Evolutionary conservation across 495 filamentous ascomycete genomes (phyloP).

Genomic region (Aspergillus ellipticus): DNA sequence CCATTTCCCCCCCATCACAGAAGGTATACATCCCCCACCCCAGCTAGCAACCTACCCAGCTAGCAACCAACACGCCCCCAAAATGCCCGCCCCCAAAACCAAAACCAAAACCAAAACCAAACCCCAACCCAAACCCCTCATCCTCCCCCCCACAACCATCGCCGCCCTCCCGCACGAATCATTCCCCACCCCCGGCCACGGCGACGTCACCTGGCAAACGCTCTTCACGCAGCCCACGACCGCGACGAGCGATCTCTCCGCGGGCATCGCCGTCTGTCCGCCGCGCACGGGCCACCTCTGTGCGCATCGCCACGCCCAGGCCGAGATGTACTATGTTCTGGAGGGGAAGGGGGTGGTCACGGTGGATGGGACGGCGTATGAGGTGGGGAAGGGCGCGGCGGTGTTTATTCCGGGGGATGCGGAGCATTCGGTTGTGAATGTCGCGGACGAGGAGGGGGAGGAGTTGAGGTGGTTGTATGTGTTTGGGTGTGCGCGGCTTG

Average conservation of each 20-base stretch:
- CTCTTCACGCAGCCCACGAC: conserved; percentile 30
- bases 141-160: neutral
- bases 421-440: conserved; percentile 35
- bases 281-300: conserved; percentile 25
- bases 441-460: conserved; percentile 15
- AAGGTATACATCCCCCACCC: too few species aligned
- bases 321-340: conserved; percentile 38
- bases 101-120: too few species aligned
- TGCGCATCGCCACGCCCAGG: conserved; percentile 31
- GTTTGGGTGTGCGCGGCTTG: conserved; percentile 29
- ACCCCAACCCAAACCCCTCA: too few species aligned
- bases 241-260: conserved; percentile 23
- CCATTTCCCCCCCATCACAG: too few species aligned
- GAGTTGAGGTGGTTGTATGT: conserved; percentile 45
- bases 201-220: conserved; percentile 33
- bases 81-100: too few species aligned
- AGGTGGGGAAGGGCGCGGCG: conserved; percentile 20
- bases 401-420: conserved; percentile 35
- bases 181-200: conserved; percentile 13
- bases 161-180: conserved; percentile 13
- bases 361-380: conserved; percentile 23
- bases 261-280: conserved; percentile 30
- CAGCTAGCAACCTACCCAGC: too few species aligned
- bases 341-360: conserved; percentile 26
- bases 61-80: too few species aligned